Evolutionary conservation across 148 eudicot species (phyloP), one percentile per base, ranked within the genome.

Genomic region (Arctostaphylos glauca): DNA sequence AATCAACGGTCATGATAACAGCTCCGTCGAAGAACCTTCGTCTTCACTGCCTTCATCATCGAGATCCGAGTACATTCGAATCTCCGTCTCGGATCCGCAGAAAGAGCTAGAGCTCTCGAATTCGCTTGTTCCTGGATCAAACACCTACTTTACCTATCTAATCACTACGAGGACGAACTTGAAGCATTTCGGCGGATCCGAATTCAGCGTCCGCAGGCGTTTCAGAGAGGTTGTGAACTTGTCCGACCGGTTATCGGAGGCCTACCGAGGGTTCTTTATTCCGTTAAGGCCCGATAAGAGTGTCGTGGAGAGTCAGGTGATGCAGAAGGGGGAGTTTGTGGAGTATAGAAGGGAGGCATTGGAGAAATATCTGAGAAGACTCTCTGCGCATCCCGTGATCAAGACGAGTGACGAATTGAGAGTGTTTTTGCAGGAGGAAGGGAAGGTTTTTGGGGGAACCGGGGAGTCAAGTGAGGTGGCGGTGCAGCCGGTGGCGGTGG

Each of bases 51-150:
- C 14, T 54, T 31, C 88, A 1, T 74, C 82, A 18, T 84, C 86
- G 2, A 83, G 68, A 4, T 83, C 90, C 9, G 91, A 90, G 67
- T 93, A 85, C 70, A 74, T 96, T 0, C 83, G 77, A 66, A 93
- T 96, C 71, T 90, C 97, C 19, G 99, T 96, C 5, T 89, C 93
- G 5, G 99, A 96, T 87, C 99, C 99, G 3, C 88, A 88, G 82
- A 96, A 85, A 78, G 94, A 90, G 85, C 83, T 68, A 15, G 98
- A 94, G 60, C 48, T 86, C 9, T 85, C 95, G 38, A 93, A 91
- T 84, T 94, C 97, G 54, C 78, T 93, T 23, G 95, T 96, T 78
- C 90, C 95, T 0, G 98, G 98, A 6, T 86, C 90, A 7, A 86
- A 80, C 83, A 86, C 80, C 5, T 96, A 91, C 80, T 81, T 87